Base-by-base conservation (phyloP, 2,329 filamentous ascomycete genomes). In the Colletotrichum spaethianum region DNA sequence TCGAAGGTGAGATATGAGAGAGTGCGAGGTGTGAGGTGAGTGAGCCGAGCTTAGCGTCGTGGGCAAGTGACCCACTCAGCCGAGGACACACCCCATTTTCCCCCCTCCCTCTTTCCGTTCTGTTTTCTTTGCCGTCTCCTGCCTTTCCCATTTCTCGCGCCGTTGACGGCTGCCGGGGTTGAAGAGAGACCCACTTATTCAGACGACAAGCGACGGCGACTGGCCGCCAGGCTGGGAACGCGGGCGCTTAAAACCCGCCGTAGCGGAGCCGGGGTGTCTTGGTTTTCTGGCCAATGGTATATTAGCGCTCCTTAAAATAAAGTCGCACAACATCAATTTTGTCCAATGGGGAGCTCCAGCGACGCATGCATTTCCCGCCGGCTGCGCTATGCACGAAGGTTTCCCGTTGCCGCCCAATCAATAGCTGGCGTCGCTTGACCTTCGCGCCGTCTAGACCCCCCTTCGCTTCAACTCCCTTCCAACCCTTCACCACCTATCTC, bases 321-420 rank as follows among this genome's bases (percentile, higher is more conserved):
- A 75, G 74, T 77, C 71, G 76, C 75, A 78, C 77, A 53, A 74
- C 74, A 76, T 69, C 70, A 75, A 78, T 80, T 78, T 73, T 53
- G 69, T 46, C 80, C 79, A 82, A 81, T 81, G 61, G 66, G 48
- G 60, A 33, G 20, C 63, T 72, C n/a, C 20, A 57, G 14, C 18
- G 52, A 16, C 28, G 40, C 16, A 53, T 59, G 52, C 52, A 18
- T 26, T 56, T 31, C 44, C 59, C 59, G 38, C 53, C 69, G 69
- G 64, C 57, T 63, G 44, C 65, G 69, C 42, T 31, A 67, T 56
- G 62, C 67, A 70, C 63, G 67, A 42, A n/a, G 65, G 44, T 38
- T 55, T 60, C 40, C 36, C 42, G 63, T 33, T 18, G n/a, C 40
- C 7, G 31, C 12, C 69, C 69, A 72, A 72, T 72, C 52, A 72